Base-by-base conservation (phyloP, 176 grass and related monocot genomes). In the Rhynchospora pubera region DNA sequence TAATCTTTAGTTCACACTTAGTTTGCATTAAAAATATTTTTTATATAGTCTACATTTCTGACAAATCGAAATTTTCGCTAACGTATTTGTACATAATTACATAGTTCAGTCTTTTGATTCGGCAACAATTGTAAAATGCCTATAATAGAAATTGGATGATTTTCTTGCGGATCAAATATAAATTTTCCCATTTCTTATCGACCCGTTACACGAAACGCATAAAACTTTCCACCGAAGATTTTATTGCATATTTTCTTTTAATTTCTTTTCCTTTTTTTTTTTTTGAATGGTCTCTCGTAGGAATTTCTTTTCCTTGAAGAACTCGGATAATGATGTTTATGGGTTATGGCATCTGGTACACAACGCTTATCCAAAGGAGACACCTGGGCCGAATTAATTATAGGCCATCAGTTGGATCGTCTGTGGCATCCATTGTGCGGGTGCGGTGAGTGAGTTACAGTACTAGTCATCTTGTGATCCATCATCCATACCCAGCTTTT, bases 311-410 rank as follows among this genome's bases (percentile, higher is more conserved):
- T 13, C 12, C 12, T 24, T 51, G 23, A 52, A 75, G 47, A 76
- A 55, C 69, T 51, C 26, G 44, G 62, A 82, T 65, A 82, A 64
- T 34, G 24, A 70, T 84, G 5, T 84, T 58, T 50, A 76, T 44
- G 62, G 5, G 76, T 58, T 50, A 76, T 44, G 50, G 24, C 12
- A 61, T 62, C 53, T 61, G 45, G 52, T 30, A 6, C 52, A 53
- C 62, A 6, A 50, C 12, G 66, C 39, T 82, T 86, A 86, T 86
- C 55, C 64, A 86, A 74, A 80, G 1, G 24, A 64, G 57, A 8
- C 63, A 45, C 82, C 55, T 74, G 67, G 19, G 21, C 45, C 68
- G 47, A 72, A 72, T 73, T 51, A 65, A 45, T 72, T 72, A 72
- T 73, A 24, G 18, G 43, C 10, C 50, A 51, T 51, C 21, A 14